phyloP scores from a whole-genome alignment of 2,329 filamentous ascomycete species.

The Pyricularia sp. region DNA sequence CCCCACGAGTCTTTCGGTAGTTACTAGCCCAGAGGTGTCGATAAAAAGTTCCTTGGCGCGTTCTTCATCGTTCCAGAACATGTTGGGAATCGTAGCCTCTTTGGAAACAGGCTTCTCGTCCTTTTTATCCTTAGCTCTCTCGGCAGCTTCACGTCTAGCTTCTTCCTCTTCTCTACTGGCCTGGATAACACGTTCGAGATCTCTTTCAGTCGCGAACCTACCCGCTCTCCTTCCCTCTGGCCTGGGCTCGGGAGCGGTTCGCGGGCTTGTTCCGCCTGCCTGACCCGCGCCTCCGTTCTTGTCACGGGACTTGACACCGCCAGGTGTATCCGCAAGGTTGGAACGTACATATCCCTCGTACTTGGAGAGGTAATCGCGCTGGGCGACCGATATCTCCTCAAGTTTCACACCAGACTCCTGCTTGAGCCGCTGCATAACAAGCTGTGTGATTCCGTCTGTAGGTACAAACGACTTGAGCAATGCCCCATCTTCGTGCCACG shows the following conservation, averaged over 20 bases:
- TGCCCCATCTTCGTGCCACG: slow-evolving; percentile 38
- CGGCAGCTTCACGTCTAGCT: slow-evolving; percentile 47
- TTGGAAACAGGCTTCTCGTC: slow-evolving; percentile 63
- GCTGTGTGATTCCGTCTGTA: slow-evolving; percentile 29
- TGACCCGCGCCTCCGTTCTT: slow-evolving; percentile 35
- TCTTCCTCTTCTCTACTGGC: slow-evolving; percentile 64
- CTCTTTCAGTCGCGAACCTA: slow-evolving; percentile 61
- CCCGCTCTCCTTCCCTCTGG: slow-evolving; percentile 46
- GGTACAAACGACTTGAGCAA: slow-evolving; percentile 33
- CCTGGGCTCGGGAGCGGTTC: slow-evolving; percentile 36
- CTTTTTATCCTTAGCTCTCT: slow-evolving; percentile 40
- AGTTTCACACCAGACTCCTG: slow-evolving; percentile 27
- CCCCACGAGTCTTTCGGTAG: slow-evolving; percentile 57
- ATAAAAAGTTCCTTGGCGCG: slow-evolving; percentile 48
- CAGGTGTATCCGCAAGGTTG: slow-evolving; percentile 44
- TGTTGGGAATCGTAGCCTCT: slow-evolving; percentile 64
- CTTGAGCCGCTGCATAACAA: slow-evolving; percentile 34
- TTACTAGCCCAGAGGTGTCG: slow-evolving; percentile 56
- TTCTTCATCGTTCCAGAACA: slow-evolving; percentile 55
- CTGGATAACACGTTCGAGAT: slow-evolving; percentile 62
- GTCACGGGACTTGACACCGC: slow-evolving; percentile 44
- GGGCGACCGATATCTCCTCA: slow-evolving; percentile 27
- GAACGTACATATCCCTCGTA: slow-evolving; percentile 46
- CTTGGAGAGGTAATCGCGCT: slow-evolving; percentile 32
- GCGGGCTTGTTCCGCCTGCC: slow-evolving; percentile 21